Evolutionary conservation across 441 rosid genomes (phyloP), one percentile per base, ranked within the genome.

Genomic region (Adansonia gregorii): DNA sequence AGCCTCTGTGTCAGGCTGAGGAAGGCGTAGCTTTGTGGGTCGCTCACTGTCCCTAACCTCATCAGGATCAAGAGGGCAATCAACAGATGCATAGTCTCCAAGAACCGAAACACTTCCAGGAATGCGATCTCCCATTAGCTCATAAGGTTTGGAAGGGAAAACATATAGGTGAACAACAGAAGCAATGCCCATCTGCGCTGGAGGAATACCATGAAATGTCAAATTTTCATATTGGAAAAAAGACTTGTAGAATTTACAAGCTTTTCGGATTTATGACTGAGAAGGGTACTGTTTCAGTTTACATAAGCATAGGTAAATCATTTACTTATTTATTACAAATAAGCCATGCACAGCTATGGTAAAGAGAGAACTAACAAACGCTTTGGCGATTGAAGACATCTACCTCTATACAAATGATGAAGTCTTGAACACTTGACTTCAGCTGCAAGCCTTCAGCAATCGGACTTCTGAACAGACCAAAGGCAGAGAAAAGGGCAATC

Each of bases 141-240:
- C 89, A 35, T 94, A 97, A 41, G 99, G 99, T 81, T 85, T 91
- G 76, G 98, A 89, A 70, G 99, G 99, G 89, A 93, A 97, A 78
- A 93, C 99, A 83, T 89, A 92, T 3, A 97, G 88, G 88, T 97
- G 99, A 86, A 95, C 98, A 76, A 90, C 79, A 41, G 99, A 93
- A 87, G 99, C 99, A 78, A 97, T 87, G 83, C 96, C 96, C 99
- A 97, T 95, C 99, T 97, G 99, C 86, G 79, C 92, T 89, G 89
- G 88, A 89, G 85, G 84, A 89, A 90, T 79, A 86, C 79, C 85
- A 72, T 79, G 63, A 78, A 71, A 75, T 80, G 80, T 86, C 85
- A 85, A 83, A 78, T 75, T 85, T 80, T 31, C 49, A 71, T 72
- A 60, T 75, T 82, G 67, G 68, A 64, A 22, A 46, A 41, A 78